Conservation (phyloP, 1,284 basidiomycete species). For the Ustilago nuda region DNA sequence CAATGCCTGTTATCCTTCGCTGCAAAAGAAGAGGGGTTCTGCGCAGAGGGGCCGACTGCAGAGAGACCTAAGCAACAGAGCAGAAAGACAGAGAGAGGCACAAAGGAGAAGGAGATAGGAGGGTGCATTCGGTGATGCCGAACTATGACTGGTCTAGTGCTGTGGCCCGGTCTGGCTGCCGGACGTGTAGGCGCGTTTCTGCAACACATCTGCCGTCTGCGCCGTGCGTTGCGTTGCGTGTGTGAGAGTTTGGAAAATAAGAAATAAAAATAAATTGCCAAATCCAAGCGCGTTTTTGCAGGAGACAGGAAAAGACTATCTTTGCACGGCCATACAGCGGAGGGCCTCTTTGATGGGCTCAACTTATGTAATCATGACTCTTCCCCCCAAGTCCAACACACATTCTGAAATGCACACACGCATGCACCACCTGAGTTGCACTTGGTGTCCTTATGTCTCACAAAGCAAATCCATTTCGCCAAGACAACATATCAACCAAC, state of each 20-base stretch:
- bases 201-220: slow-evolving; percentile 24
- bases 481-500: neutral
- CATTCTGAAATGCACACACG: neutral
- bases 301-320: neutral
- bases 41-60: slow-evolving; percentile 23
- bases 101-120: neutral
- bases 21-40: neutral
- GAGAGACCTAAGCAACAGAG: neutral
- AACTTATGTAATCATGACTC: slow-evolving; percentile 31
- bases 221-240: slow-evolving; percentile 1
- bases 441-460: slow-evolving; percentile 4
- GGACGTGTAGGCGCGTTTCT: slow-evolving; percentile 23
- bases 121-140: slow-evolving; percentile 12
- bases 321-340: neutral
- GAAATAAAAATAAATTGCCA: neutral
- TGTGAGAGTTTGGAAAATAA: neutral
- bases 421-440: neutral
- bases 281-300: slow-evolving; percentile 1
- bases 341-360: too few species aligned
- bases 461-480: neutral
- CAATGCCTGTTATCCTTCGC: neutral
- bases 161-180: slow-evolving; percentile 19
- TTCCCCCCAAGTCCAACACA: slow-evolving; percentile 12
- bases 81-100: too few species aligned
- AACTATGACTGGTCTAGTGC: slow-evolving; percentile 9